Base-by-base conservation (phyloP, 2,329 filamentous ascomycete genomes). In the Xylariomycetidae sp. region DNA sequence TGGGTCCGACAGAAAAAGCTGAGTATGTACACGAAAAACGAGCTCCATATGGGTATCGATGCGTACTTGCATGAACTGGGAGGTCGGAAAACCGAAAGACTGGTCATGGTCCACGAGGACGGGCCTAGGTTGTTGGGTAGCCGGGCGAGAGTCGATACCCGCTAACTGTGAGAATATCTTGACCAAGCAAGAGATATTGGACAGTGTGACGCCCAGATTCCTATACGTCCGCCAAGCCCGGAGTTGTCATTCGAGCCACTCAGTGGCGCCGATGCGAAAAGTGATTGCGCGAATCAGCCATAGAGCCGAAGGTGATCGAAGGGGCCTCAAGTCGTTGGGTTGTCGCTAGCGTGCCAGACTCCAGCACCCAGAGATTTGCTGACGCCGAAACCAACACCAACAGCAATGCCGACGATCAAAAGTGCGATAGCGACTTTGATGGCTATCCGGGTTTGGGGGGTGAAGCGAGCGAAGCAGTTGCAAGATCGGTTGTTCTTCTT, bases 301-400 rank as follows among this genome's bases (percentile, higher is more conserved):
- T n/a, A n/a, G n/a, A n/a, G n/a, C n/a, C n/a, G n/a, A n/a, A n/a
- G n/a, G n/a, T n/a, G n/a, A n/a, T n/a, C n/a, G n/a, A n/a, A n/a
- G n/a, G n/a, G n/a, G n/a, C n/a, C n/a, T n/a, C n/a, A n/a, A 10
- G 18, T 24, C 6, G 28, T 32, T 51, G 23, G 57, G 31, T 44
- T 30, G 30, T 52, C 42, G 18, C 48, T 40, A 30, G 50, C 65
- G 56, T 61, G 57, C 74, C 74, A 79, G 43, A 79, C 73, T 12
- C 66, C 64, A n/a, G 74, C 74, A 10, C 70, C 68, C 2, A 79
- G 60, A 3, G 73, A 67, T 54, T 74, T 79, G 63, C 73, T 78
- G 44, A 80, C 63, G 30, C 76, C 76, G 28, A 80, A 64, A 15
- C 76, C 76, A 15, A 80, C 50, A 26, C 63, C 71, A 8, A 78